These are phyloP conservation scores for Albizia julibrissin DNA, from an alignment of 306 rosid genomes.

Conservation along the genomic window DNA sequence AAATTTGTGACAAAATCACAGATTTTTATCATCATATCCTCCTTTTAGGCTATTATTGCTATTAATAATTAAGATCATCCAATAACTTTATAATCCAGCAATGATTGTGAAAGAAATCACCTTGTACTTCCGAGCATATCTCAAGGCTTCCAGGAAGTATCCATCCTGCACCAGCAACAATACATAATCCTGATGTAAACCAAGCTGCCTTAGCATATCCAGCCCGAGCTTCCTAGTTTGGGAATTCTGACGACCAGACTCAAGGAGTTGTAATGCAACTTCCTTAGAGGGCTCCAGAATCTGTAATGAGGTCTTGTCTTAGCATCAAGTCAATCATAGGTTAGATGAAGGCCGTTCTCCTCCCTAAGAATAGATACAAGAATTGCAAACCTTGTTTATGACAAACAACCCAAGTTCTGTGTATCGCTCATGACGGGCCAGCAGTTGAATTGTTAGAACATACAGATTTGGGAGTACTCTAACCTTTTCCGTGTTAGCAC, in stretches of 20 bases:
- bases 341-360: slow-evolving; percentile 9
- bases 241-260: slow-evolving; percentile 79
- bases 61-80: not conserved
- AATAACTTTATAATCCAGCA: slow-evolving; percentile 19
- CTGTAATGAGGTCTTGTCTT: slow-evolving; percentile 45
- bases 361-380: slow-evolving; percentile 20
- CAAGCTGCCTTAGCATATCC: slow-evolving; percentile 91
- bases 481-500: slow-evolving; percentile 78
- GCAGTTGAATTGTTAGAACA: slow-evolving; percentile 73
- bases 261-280: slow-evolving; percentile 89
- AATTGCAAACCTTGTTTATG: slow-evolving; percentile 68
- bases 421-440: slow-evolving; percentile 78
- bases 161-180: slow-evolving; percentile 86
- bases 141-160: slow-evolving; percentile 88
- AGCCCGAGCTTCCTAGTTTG: slow-evolving; percentile 88
- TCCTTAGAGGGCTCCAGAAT: slow-evolving; percentile 92
- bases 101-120: slow-evolving; percentile 46
- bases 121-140: slow-evolving; percentile 76
- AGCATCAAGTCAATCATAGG: slow-evolving; percentile 34
- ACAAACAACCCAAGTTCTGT: slow-evolving; percentile 85
- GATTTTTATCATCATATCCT: slow-evolving; percentile 5
- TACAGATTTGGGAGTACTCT: slow-evolving; percentile 67
- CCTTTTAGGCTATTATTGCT: not conserved
- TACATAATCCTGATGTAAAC: slow-evolving; percentile 88
- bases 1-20: not conserved